Evolutionary conservation across 2,329 filamentous ascomycete genomes (phyloP).

Genomic region (Scedosporium minutisporum): DNA sequence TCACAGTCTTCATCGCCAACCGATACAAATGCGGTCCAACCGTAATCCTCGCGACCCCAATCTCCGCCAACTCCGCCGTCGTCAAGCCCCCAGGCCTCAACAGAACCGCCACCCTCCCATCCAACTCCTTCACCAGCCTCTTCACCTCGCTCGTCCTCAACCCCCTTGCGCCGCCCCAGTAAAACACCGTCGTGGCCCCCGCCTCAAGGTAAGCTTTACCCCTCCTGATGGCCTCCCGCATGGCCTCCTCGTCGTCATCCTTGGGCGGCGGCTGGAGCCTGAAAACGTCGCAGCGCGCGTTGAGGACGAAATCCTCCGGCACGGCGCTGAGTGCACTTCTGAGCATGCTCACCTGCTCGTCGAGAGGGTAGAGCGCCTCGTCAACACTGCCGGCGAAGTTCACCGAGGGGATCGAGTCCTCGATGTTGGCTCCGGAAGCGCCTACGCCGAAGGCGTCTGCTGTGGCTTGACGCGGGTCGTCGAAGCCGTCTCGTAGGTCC

Average conservation of each 20-base stretch:
- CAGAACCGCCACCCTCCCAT: constrained; percentile 39
- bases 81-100: constrained; percentile 28
- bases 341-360: constrained; percentile 39
- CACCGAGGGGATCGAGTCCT: constrained; percentile 34
- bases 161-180: constrained; percentile 43
- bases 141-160: constrained; percentile 35
- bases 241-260: constrained; percentile 20
- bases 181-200: constrained; percentile 50
- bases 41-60: constrained; percentile 47
- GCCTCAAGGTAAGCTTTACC: constrained; percentile 48
- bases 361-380: constrained; percentile 24
- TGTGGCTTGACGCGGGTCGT: constrained; percentile 32
- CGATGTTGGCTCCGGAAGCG: constrained; percentile 49
- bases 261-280: constrained; percentile 19
- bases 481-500: constrained; percentile 54
- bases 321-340: constrained; percentile 31
- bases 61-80: constrained; percentile 30
- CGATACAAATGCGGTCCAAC: constrained; percentile 38
- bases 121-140: constrained; percentile 35
- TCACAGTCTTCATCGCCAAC: constrained; percentile 27
- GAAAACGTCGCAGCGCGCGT: constrained; percentile 48
- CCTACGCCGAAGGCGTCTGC: constrained; percentile 36
- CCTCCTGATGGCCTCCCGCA: constrained; percentile 40
- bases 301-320: constrained; percentile 42
- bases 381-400: constrained; percentile 22